These are phyloP conservation scores for Myxozyma kluyveri DNA, from an alignment of 805 yeast genomes.

Conservation along the genomic window DNA sequence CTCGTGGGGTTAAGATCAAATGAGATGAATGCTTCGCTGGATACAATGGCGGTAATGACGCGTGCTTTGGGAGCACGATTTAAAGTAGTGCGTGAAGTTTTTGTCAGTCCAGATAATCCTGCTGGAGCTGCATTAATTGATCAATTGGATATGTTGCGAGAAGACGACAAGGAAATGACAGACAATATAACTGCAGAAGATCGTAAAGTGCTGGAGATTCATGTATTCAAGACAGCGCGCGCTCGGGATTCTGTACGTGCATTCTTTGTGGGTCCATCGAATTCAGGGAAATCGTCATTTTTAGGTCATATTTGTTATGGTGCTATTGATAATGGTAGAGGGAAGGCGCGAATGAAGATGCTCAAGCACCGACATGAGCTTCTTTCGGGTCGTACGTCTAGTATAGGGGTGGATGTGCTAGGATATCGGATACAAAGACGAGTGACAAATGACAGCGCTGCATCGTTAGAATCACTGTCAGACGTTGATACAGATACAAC, in stretches of 20 bases:
- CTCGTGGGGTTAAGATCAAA: slow-evolving; percentile 18
- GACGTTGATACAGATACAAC: slow-evolving; percentile 27
- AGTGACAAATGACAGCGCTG: no score
- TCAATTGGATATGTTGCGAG: background rate
- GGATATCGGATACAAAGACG: no score
- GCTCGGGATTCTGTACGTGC: slow-evolving; percentile 12
- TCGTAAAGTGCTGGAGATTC: no score
- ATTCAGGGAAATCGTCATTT: slow-evolving; percentile 18
- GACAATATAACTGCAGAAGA: background rate
- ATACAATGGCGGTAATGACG: slow-evolving; percentile 22
- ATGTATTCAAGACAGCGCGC: no score
- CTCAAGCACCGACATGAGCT: slow-evolving; percentile 21
- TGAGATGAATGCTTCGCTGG: slow-evolving; percentile 25
- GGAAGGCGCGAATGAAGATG: slow-evolving; percentile 22
- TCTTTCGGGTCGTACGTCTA: slow-evolving; percentile 28
- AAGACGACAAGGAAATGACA: background rate
- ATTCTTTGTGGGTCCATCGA: slow-evolving; percentile 16
- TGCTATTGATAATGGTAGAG: slow-evolving; percentile 23
- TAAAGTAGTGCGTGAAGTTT: slow-evolving; percentile 26
- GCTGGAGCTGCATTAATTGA: background rate
- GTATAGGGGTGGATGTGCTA: no score
- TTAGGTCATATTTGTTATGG: no score
- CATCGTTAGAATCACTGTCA: slow-evolving; percentile 22
- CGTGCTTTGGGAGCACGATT: slow-evolving; percentile 21
- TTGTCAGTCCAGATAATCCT: slow-evolving; percentile 8